Base-by-base conservation (phyloP, 2,329 filamentous ascomycete genomes). In the Microdochium bolleyi region DNA sequence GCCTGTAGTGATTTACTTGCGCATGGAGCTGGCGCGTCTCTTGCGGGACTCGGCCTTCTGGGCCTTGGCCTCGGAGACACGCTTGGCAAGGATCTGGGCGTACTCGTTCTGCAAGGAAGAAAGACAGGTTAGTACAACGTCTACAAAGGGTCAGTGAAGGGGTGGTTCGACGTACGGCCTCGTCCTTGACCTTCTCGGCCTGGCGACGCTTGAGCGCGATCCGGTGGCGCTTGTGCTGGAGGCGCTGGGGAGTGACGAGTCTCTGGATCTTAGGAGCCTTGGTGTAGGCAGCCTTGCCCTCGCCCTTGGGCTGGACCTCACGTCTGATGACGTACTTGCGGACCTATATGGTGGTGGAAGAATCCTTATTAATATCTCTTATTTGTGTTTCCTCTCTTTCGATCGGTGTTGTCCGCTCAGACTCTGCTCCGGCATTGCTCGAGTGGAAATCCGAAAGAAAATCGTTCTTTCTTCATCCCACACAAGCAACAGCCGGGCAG, bases 261-360 rank as follows among this genome's bases (percentile, higher is more conserved):
- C 94, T 90, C 87, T 99, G 94, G 80, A 99, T 99, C 85, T 92
- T 95, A 77, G 94, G 94, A 69, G 94, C 94, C 89, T 99, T 99
- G 88, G 92, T 96, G 87, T 97, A 97, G 68, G 92, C 79, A 80
- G 89, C 88, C 82, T 94, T 95, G 79, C 91, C 92, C 84, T 97
- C 94, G 72, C 87, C 88, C 88, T 95, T 95, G 73, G 90, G 89
- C 81, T 91, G 85, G 70, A 99, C 86, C 77, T 97, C 94, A 76
- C 94, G 94, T 75, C 94, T 94, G 72, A 99, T 97, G 77, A 99
- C 94, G 82, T 96, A 99, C 83, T 97, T 96, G 83, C 94, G 92
- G 79, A 94, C 88, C 88, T 92, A 80, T 66, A 71, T 50, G 52
- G 21, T 30, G 24, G 22, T 67, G 19, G 41, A 46, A 46, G 41